These are phyloP conservation scores for Pseudozyma hubeiensis DNA, from an alignment of 1,284 basidiomycete genomes.

Conservation along the genomic window DNA sequence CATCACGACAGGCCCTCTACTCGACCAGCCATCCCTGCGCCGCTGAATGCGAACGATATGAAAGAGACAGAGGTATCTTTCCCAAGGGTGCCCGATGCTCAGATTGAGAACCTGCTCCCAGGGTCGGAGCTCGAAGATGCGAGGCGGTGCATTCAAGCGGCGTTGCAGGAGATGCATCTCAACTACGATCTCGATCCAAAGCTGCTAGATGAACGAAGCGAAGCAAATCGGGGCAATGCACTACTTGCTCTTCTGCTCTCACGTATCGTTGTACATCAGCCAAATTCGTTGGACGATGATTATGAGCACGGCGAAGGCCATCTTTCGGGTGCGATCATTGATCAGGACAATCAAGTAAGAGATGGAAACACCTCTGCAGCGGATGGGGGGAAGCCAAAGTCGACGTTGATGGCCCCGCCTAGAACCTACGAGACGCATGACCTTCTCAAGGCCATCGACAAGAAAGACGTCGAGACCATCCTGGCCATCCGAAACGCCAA, in stretches of 20 bases:
- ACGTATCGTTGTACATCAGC: slow-evolving; percentile 12
- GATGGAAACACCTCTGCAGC: neutral
- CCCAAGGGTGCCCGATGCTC: slow-evolving; percentile 27
- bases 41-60: slow-evolving; percentile 20
- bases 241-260: slow-evolving; percentile 49
- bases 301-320: slow-evolving; percentile 26
- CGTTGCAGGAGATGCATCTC: slow-evolving; percentile 59
- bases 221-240: slow-evolving; percentile 43
- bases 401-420: slow-evolving; percentile 7
- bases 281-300: neutral
- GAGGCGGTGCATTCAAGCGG: slow-evolving; percentile 29
- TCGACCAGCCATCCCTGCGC: slow-evolving; percentile 10
- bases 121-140: slow-evolving; percentile 23
- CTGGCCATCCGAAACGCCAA: slow-evolving; percentile 61
- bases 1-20: neutral
- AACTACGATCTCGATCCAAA: slow-evolving; percentile 58
- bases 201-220: slow-evolving; percentile 49
- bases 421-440: slow-evolving; percentile 60
- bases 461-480: slow-evolving; percentile 62
- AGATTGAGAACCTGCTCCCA: slow-evolving; percentile 40
- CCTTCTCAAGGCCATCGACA: slow-evolving; percentile 64
- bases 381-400: slow-evolving; percentile 6
- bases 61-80: slow-evolving; percentile 25
- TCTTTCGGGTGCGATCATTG: slow-evolving; percentile 25
- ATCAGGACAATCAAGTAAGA: slow-evolving; percentile 1